Percentiles rank a stretch among this genome's conserved stretches.
These are phyloP conservation scores for Kentomonas sorsogonicus DNA, from an alignment of 208 protist genomes.

Conservation along the genomic window DNA sequence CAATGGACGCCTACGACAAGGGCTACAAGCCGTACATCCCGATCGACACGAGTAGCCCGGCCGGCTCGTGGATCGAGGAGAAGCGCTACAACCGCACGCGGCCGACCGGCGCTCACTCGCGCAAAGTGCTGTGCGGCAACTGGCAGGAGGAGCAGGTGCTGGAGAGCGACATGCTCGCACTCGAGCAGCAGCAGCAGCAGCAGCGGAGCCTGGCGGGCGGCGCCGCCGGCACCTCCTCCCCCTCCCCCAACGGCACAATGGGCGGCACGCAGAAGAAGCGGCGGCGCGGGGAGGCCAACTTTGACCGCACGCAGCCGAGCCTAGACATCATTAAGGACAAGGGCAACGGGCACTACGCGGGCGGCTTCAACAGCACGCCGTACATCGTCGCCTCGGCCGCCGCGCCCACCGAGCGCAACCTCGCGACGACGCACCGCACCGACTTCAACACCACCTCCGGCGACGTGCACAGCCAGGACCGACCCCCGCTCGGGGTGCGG, in stretches of 20 bases:
- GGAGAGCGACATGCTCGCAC: conserved; percentile 58
- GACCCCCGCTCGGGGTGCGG: conserved; percentile 64
- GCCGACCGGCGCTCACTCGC: conserved; percentile 25
- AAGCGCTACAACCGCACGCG: conserved; percentile 82
- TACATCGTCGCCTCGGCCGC: conserved; percentile 61
- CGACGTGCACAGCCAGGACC: conserved; percentile 42
- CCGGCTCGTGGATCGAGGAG: conserved; percentile 82
- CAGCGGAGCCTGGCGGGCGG: conserved; percentile 2
- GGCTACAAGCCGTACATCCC: conserved; percentile 62
- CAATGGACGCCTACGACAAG: conserved; percentile 35
- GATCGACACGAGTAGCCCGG: conserved; percentile 86
- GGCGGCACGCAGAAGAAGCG: neutral
- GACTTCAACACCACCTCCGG: conserved; percentile 58
- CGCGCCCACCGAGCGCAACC: conserved; percentile 34
- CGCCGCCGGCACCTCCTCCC: conserved; percentile 11
- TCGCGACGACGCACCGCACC: conserved; percentile 61
- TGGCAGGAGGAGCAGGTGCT: conserved; percentile 81
- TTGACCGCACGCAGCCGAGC: conserved; percentile 15
- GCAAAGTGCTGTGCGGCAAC: conserved; percentile 85
- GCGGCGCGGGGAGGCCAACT: conserved; percentile 10
- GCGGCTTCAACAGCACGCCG: conserved; percentile 67
- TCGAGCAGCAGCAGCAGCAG: conserved; percentile 23
- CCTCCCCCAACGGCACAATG: too few relatives aligned
- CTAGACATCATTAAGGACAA: conserved; percentile 58
- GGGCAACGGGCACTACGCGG: conserved; percentile 38